phyloP scores from a whole-genome alignment of 139 green algal genomes.

The Helicosporidium sp. region DNA sequence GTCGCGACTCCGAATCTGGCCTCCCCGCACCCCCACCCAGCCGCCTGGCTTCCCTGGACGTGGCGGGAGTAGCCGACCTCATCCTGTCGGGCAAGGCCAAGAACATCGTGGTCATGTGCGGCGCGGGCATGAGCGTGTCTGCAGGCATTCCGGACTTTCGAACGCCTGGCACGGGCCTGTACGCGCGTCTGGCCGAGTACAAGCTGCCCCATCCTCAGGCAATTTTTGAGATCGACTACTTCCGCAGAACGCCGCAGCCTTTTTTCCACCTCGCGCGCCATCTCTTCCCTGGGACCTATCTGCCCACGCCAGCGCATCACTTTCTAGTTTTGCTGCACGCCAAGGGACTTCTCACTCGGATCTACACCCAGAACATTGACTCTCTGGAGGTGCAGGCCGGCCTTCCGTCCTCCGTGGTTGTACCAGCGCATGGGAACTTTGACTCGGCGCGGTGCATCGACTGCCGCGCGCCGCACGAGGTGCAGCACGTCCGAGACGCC shows the following conservation, averaged over 20 bases:
- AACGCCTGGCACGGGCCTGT: constrained; percentile 40
- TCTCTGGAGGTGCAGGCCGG: constrained; percentile 39
- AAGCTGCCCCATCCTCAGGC: constrained; percentile 13
- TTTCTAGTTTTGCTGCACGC: constrained; percentile 65
- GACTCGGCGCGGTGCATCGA: constrained; percentile 42
- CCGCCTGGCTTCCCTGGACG: not conserved
- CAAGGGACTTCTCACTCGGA: constrained; percentile 59
- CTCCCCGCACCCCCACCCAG: not conserved
- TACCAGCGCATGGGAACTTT: constrained; percentile 78
- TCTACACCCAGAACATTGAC: constrained; percentile 72
- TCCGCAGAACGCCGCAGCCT: constrained; percentile 34
- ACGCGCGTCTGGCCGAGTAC: constrained; percentile 9
- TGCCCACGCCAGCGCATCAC: constrained; percentile 51
- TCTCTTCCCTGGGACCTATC: constrained; percentile 44
- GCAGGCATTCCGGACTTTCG: constrained; percentile 54
- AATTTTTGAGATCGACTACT: constrained; percentile 55
- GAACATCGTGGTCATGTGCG: constrained; percentile 37
- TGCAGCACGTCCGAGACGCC: constrained; percentile 24
- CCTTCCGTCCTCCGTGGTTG: constrained; percentile 27
- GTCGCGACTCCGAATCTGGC: not conserved
- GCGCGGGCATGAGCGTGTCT: constrained; percentile 51
- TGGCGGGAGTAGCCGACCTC: not conserved
- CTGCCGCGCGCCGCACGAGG: constrained; percentile 17
- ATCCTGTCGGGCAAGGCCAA: constrained; percentile 4
- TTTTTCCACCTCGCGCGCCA: constrained; percentile 57